Evolutionary conservation across 2,329 filamentous ascomycete genomes (phyloP), one percentile per base, ranked within the genome.

Genomic region (Penicillium sp.): DNA sequence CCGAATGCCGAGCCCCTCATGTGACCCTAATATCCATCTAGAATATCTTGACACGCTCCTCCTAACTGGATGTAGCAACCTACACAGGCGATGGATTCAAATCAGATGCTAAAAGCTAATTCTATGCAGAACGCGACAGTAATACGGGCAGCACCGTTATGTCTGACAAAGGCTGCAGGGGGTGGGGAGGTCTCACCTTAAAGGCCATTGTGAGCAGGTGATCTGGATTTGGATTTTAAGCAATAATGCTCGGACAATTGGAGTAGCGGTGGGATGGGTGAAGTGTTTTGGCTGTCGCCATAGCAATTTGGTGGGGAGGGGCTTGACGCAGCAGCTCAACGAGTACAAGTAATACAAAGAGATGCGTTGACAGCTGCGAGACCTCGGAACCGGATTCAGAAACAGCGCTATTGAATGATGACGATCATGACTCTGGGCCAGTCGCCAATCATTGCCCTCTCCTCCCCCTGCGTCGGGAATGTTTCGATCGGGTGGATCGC

Each of bases 311-410:
- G 49, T 45, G 52, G 49, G 51, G 44, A 47, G 46, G 42, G 38
- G 39, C 40, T 23, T 16, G 16, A 34, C 9, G 43, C 26, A 49
- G 44, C 50, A 45, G 46, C 44, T 42, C 32, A 49, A 51, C 49
- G 46, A 31, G 52, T 52, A 50, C 32, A 49, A 51, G 46, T 44
- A 31, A 50, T 52, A 50, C 18, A 20, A 45, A 41, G 42, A 45
- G 47, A 44, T 37, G 46, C 42, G 36, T 22, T 49, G 50, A 49
- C 51, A 54, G 52, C 50, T 53, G 42, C 36, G 47, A 49, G 48
- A 47, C 38, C 50, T 44, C 46, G 55, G 56, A 58, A 58, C 56
- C 31, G 49, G 55, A 53, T 56, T 57, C 46, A 44, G 18, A 34
- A 22, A 49, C 40, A 47, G 40, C 18, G 44, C 36, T 41, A 47